phyloP scores from a whole-genome alignment of 805 yeast species.

The Cyberlindnera suaveolens region DNA sequence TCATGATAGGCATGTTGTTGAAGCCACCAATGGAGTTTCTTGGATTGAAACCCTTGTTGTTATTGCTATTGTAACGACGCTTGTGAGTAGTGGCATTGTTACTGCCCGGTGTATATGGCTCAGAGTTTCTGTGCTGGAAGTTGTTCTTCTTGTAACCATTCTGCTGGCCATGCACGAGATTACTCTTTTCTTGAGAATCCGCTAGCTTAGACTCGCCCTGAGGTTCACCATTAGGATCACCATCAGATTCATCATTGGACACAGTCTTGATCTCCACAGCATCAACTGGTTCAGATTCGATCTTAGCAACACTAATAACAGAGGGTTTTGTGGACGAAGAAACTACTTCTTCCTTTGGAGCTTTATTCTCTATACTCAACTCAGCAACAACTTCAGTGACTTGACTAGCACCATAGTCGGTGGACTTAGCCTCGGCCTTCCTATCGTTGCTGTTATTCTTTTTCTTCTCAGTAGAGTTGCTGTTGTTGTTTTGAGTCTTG shows the following conservation, averaged over 20 bases:
- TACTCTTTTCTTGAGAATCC: not conserved
- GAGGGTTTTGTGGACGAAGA: not conserved
- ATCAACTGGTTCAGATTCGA: too few species aligned
- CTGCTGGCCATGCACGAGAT: not conserved
- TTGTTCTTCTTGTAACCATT: conserved; percentile 1
- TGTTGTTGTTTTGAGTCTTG: conserved; percentile 4
- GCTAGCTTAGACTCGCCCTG: too few species aligned
- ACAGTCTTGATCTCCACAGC: too few species aligned
- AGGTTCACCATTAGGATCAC: too few species aligned
- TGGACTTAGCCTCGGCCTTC: not conserved
- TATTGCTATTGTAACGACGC: conserved; percentile 9
- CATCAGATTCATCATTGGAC: too few species aligned
- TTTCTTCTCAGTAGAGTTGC: conserved; percentile 1
- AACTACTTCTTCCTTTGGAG: not conserved
- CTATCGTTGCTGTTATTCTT: not conserved
- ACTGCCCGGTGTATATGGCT: conserved; percentile 6
- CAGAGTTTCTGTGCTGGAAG: conserved; percentile 18
- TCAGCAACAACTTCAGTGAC: not conserved
- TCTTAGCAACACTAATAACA: not conserved
- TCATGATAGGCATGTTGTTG: conserved; percentile 7
- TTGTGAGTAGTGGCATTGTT: conserved; percentile 1
- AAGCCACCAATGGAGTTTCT: conserved; percentile 19
- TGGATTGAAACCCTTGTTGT: conserved; percentile 6
- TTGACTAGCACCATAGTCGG: too few species aligned
- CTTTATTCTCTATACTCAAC: conserved; percentile 1